Evolutionary conservation across 306 rosid species (phyloP).

Genomic region (Cucurbita moschata): DNA sequence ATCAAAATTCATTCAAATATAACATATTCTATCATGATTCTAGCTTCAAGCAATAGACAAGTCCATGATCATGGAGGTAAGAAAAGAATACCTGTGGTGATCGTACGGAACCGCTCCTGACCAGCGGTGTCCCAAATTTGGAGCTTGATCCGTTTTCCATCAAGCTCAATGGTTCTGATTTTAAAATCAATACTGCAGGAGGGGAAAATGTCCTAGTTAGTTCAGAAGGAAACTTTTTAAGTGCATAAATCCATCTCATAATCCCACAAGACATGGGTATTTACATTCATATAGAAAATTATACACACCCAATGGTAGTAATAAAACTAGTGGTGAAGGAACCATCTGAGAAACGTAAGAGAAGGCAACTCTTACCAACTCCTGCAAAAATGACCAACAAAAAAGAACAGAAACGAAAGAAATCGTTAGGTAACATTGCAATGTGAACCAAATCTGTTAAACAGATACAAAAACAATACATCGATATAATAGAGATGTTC

Average conservation of each 20-base stretch:
- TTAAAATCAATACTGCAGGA: slow-evolving; percentile 83
- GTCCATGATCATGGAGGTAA: neutral
- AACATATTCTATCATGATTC: neutral
- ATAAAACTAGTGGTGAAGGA: slow-evolving; percentile 91
- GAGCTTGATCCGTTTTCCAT: slow-evolving; percentile 82
- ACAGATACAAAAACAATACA: neutral
- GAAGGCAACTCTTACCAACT: slow-evolving; percentile 98
- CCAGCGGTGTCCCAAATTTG: slow-evolving; percentile 99
- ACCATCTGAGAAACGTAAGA: slow-evolving; percentile 91
- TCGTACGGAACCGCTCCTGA: slow-evolving; percentile 90
- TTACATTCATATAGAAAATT: neutral
- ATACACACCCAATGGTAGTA: slow-evolving; percentile 79
- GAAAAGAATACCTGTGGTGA: slow-evolving; percentile 58
- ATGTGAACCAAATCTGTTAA: neutral
- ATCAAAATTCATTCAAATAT: neutral
- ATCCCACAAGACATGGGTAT: neutral
- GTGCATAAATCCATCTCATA: neutral
- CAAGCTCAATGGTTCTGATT: slow-evolving; percentile 84
- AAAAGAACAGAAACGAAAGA: neutral
- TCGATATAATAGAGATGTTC: neutral
- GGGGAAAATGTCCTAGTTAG: slow-evolving; percentile 6
- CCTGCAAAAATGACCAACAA: slow-evolving; percentile 36
- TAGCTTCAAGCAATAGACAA: neutral
- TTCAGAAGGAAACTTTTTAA: slow-evolving; percentile 6
- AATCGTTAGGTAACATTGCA: neutral